A percentile compares a stretch with the other conserved stretches of the same genome.
These are phyloP conservation scores for Apodospora peruviana DNA, from an alignment of 495 filamentous ascomycete genomes.

Conservation along the genomic window DNA sequence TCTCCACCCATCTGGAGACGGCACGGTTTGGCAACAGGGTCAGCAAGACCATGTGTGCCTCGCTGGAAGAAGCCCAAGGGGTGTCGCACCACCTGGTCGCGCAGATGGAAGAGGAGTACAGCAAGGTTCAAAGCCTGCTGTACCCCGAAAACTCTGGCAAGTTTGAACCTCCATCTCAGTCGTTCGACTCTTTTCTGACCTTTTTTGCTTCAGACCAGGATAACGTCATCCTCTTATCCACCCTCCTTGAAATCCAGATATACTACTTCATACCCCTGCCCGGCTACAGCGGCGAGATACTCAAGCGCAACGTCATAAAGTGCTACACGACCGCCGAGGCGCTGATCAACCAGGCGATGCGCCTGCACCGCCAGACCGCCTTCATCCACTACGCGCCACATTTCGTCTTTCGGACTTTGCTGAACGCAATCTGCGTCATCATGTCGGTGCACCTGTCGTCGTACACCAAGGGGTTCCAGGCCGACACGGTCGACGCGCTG, in stretches of 20 bases:
- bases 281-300: constrained; percentile 25
- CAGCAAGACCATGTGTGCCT: constrained; percentile 33
- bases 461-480: constrained; percentile 18
- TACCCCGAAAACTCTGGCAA: constrained; percentile 37
- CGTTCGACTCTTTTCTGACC: too few species aligned
- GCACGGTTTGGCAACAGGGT: constrained; percentile 35
- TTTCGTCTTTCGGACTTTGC: constrained; percentile 34
- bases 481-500: constrained; percentile 13
- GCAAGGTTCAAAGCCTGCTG: constrained; percentile 31
- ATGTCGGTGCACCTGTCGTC: constrained; percentile 35
- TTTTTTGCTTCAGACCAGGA: constrained; percentile 33
- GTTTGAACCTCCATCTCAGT: constrained; percentile 1
- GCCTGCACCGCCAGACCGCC: constrained; percentile 23
- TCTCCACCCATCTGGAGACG: constrained; percentile 35
- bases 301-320: constrained; percentile 36
- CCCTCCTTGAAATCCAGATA: constrained; percentile 38
- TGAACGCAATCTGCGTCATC: constrained; percentile 30
- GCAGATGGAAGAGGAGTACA: constrained; percentile 39
- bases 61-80: constrained; percentile 35
- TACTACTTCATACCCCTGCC: constrained; percentile 41
- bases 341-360: constrained; percentile 23
- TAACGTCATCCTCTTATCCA: constrained; percentile 33
- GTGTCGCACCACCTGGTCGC: constrained; percentile 34
- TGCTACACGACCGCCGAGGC: constrained; percentile 34
- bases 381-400: constrained; percentile 36